Evolutionary conservation across 768 basidiomycete genomes (phyloP).

Genomic region (Scleroderma bovista): DNA sequence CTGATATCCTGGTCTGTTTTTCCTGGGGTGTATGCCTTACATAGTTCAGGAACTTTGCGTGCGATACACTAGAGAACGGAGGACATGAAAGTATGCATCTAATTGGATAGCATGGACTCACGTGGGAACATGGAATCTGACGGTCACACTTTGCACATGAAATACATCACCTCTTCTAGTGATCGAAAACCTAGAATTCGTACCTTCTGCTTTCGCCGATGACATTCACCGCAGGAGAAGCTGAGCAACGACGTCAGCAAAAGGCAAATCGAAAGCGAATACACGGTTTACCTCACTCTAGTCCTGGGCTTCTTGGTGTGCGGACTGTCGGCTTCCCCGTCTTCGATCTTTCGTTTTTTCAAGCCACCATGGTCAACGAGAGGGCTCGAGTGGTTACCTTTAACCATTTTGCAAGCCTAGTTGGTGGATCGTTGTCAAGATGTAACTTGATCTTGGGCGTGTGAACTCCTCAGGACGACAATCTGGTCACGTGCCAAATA

Average conservation of each 20-base stretch:
- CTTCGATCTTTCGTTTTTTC: conserved; percentile 63
- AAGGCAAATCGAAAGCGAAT: neutral
- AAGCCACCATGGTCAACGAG: conserved; percentile 29
- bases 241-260: conserved; percentile 31
- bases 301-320: conserved; percentile 62
- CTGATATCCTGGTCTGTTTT: conserved; percentile 80
- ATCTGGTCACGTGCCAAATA: conserved; percentile 22
- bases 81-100: conserved; percentile 7
- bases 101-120: conserved; percentile 29
- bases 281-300: conserved; percentile 61
- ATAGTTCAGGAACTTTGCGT: conserved; percentile 82
- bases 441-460: conserved; percentile 5
- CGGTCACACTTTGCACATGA: conserved; percentile 64
- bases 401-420: conserved; percentile 24
- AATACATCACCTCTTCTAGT: conserved; percentile 16
- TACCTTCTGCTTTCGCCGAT: conserved; percentile 85
- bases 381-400: conserved; percentile 14
- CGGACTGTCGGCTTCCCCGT: conserved; percentile 41
- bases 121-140: conserved; percentile 81
- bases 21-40: conserved; percentile 84
- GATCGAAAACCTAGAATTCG: conserved; percentile 4
- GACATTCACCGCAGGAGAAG: conserved; percentile 85
- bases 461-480: conserved; percentile 5
- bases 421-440: conserved; percentile 30
- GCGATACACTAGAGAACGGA: conserved; percentile 57